Percentiles rank a stretch among this genome's conserved stretches.
phyloP scores from a whole-genome alignment of 441 rosid genomes.

The Jatropha multifida region DNA sequence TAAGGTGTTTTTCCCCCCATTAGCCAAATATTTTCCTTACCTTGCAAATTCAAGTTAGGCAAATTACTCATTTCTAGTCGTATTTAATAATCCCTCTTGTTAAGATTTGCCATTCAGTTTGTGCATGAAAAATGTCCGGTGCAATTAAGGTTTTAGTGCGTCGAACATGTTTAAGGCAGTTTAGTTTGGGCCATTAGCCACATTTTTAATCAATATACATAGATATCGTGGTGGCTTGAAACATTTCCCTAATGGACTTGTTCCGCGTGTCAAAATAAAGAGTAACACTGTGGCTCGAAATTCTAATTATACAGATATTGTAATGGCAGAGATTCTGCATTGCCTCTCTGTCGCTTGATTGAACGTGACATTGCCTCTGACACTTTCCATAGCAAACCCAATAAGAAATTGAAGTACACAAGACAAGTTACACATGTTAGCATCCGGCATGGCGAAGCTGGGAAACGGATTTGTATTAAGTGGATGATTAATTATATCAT shows the following conservation, averaged over 20 bases:
- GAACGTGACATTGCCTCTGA: not conserved
- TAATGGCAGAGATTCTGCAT: not conserved
- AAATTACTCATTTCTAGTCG: no score
- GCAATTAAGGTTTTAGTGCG: no score
- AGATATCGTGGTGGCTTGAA: not conserved
- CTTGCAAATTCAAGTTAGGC: no score
- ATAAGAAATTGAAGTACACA: not conserved
- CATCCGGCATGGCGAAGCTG: conserved; percentile 2
- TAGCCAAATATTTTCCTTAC: no score
- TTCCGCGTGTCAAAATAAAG: conserved; percentile 4
- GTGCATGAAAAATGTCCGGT: no score
- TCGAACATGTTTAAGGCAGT: no score
- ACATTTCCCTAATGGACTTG: not conserved
- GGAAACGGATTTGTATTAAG: not conserved
- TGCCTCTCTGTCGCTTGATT: not conserved
- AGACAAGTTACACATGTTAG: not conserved
- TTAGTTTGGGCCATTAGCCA: not conserved
- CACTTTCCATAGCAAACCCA: not conserved
- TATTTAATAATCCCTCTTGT: no score
- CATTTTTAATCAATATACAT: not conserved
- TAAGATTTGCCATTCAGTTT: no score
- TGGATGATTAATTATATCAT: no score
- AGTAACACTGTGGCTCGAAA: not conserved
- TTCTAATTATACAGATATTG: not conserved
- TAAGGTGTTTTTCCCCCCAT: no score